phyloP scores from a whole-genome alignment of 345 rosid species.

The Sonneratia alba region DNA sequence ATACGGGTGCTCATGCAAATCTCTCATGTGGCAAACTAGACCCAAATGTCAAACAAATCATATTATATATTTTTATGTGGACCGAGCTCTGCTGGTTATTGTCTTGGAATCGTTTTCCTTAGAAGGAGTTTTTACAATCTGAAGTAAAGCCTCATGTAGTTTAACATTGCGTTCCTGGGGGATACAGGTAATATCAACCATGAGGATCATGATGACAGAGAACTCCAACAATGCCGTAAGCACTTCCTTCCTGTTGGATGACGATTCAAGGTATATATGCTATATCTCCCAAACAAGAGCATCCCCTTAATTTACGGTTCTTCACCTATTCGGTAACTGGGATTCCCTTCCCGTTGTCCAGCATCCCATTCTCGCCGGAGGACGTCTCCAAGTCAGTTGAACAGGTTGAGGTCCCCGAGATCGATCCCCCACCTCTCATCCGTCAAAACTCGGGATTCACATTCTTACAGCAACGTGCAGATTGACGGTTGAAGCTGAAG shows the following conservation, averaged over 20 bases:
- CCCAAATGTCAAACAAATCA: neutral
- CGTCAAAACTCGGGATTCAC: slow-evolving; percentile 75
- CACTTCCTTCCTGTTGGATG: slow-evolving; percentile 81
- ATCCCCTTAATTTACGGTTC: neutral
- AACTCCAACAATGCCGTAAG: slow-evolving; percentile 53
- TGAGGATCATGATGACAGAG: slow-evolving; percentile 63
- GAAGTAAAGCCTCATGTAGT: neutral
- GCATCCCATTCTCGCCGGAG: slow-evolving; percentile 88
- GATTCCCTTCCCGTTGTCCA: slow-evolving; percentile 18
- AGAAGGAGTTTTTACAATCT: neutral
- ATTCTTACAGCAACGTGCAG: slow-evolving; percentile 73
- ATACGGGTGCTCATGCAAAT: too few species aligned
- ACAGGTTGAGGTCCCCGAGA: slow-evolving; percentile 56
- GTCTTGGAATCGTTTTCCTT: neutral
- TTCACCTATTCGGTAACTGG: neutral
- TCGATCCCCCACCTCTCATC: slow-evolving; percentile 78
- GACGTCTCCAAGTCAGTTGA: slow-evolving; percentile 78
- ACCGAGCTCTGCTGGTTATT: neutral
- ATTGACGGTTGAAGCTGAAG: slow-evolving; percentile 19
- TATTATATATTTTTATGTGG: neutral
- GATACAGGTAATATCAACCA: slow-evolving; percentile 64
- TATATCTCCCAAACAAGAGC: neutral
- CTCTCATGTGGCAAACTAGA: too few species aligned
- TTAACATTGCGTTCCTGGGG: neutral
- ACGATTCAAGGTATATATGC: slow-evolving; percentile 66